Conservation (phyloP, 768 basidiomycete genomes). For the Rhizopogon vulgaris region DNA sequence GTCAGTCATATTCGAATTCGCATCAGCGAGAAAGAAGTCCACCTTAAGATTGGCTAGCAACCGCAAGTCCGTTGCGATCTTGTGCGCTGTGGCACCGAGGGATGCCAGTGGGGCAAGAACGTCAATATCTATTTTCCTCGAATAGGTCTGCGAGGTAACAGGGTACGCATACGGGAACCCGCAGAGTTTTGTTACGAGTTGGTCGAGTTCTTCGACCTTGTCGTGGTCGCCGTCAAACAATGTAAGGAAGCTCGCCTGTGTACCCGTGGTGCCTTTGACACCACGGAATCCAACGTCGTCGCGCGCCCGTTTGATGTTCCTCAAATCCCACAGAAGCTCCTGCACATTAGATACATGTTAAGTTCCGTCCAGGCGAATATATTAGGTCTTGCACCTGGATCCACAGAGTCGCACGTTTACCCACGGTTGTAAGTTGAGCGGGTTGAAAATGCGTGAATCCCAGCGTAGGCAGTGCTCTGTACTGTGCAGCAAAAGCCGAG, state of each 20-base stretch:
- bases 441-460: slow-evolving; percentile 99
- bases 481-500: slow-evolving; percentile 74
- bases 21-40: neutral
- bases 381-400: slow-evolving; percentile 54
- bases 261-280: slow-evolving; percentile 99
- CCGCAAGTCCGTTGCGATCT: slow-evolving; percentile 93
- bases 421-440: slow-evolving; percentile 96
- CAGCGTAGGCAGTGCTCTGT: slow-evolving; percentile 85
- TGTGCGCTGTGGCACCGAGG: slow-evolving; percentile 92
- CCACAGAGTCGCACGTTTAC: slow-evolving; percentile 95
- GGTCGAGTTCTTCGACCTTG: slow-evolving; percentile 90
- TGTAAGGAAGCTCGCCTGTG: slow-evolving; percentile 91
- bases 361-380: neutral
- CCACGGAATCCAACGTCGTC: slow-evolving; percentile 96
- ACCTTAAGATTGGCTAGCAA: slow-evolving; percentile 92
- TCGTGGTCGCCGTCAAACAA: slow-evolving; percentile 94
- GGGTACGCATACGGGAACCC: slow-evolving; percentile 96
- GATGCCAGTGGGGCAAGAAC: slow-evolving; percentile 87
- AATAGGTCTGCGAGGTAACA: slow-evolving; percentile 98
- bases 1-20: neutral
- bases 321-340: slow-evolving; percentile 94
- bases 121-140: slow-evolving; percentile 94
- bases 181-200: slow-evolving; percentile 81
- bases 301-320: slow-evolving; percentile 84
- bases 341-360: slow-evolving; percentile 18